Conservation (phyloP, 139 green algal genomes). For the Penium margaritaceum region DNA sequence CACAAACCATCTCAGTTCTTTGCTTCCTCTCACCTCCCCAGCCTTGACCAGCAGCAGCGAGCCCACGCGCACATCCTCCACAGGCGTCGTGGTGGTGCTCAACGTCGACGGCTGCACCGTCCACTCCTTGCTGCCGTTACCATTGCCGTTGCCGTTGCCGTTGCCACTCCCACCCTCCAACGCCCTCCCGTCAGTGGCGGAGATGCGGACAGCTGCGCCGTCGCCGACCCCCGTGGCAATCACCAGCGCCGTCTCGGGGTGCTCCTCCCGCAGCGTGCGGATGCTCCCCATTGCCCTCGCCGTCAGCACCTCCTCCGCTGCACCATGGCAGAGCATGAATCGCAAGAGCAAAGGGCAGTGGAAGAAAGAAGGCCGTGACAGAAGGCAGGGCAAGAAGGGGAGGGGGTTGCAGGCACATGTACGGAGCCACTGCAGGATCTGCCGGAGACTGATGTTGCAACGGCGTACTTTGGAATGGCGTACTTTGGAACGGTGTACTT, state of each 20-base stretch:
- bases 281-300: constrained; percentile 26
- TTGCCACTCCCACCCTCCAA: background rate
- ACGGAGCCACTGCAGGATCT: too few relatives aligned
- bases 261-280: constrained; percentile 6
- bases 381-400: background rate
- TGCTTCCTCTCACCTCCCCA: constrained; percentile 21
- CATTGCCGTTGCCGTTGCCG: background rate
- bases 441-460: too few relatives aligned
- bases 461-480: too few relatives aligned
- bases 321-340: background rate
- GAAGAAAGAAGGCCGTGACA: background rate
- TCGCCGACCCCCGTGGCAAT: too few relatives aligned
- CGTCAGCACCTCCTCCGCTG: constrained; percentile 38
- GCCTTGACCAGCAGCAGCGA: constrained; percentile 28
- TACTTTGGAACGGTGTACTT: too few relatives aligned
- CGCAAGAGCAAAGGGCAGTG: background rate
- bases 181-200: too few relatives aligned
- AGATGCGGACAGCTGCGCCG: too few relatives aligned
- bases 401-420: too few relatives aligned
- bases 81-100: too few relatives aligned
- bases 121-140: background rate
- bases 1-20: background rate
- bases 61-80: constrained; percentile 15
- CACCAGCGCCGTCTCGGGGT: constrained; percentile 28
- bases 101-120: too few relatives aligned